These are phyloP conservation scores for Primulina eburnea DNA, from an alignment of 257 asterid species.

Conservation along the genomic window DNA sequence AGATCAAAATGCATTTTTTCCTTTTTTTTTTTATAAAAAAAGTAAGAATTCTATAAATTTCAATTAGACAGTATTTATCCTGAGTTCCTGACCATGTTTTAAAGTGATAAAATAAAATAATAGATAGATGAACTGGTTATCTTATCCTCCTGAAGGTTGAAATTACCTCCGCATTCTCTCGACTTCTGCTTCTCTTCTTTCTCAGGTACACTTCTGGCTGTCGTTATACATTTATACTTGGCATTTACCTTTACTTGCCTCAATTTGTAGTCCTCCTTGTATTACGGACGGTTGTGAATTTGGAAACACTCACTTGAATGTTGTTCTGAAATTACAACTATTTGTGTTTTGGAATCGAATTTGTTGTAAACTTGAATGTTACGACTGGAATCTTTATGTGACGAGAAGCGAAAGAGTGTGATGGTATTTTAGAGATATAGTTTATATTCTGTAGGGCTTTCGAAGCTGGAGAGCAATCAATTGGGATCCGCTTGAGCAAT, in stretches of 20 bases:
- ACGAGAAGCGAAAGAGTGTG: background rate
- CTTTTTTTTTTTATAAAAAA: too few species aligned
- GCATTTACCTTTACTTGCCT: background rate
- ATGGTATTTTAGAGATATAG: background rate
- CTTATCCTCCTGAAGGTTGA: too few species aligned
- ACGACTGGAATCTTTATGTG: background rate
- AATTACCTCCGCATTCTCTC: background rate
- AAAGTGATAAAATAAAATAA: too few species aligned
- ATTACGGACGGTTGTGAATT: constrained; percentile 5
- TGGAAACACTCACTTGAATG: constrained; percentile 13
- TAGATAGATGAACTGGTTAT: too few species aligned
- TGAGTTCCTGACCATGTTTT: too few species aligned
- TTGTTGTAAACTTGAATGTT: background rate
- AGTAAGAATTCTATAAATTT: too few species aligned
- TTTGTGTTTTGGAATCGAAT: constrained; percentile 4
- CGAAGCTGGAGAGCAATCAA: constrained; percentile 12
- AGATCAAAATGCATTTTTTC: too few species aligned
- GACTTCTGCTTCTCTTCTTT: background rate
- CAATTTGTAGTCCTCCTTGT: background rate
- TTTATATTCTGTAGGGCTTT: constrained; percentile 25
- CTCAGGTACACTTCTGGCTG: background rate
- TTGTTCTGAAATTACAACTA: constrained; percentile 12
- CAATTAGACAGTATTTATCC: too few species aligned
- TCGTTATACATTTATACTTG: background rate
- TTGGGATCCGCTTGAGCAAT: constrained; percentile 34